phyloP scores from a whole-genome alignment of 805 yeast species.

The Ogataea saltuana region DNA sequence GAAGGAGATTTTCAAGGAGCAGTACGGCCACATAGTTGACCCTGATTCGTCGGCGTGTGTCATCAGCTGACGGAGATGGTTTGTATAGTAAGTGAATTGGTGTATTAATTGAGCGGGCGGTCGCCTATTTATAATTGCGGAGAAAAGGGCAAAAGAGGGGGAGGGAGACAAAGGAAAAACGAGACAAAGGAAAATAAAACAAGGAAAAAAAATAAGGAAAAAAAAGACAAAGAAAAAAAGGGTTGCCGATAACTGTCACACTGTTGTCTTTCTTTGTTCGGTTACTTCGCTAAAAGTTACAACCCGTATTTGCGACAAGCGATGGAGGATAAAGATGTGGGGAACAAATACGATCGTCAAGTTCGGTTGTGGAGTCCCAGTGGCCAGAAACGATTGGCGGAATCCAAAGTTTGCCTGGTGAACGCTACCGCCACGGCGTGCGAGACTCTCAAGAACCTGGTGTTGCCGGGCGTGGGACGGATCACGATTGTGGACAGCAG shows the following conservation, averaged over 20 bases:
- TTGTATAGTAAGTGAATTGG: background rate
- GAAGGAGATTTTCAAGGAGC: constrained; percentile 46
- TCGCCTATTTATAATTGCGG: background rate
- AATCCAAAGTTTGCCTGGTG: constrained; percentile 60
- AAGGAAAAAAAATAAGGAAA: background rate
- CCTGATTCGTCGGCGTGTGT: constrained; percentile 32
- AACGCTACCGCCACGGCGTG: constrained; percentile 58
- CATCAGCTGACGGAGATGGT: constrained; percentile 23
- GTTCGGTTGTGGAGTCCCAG: constrained; percentile 78
- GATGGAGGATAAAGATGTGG: constrained; percentile 38
- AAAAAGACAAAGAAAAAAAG: background rate
- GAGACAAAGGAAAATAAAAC: background rate
- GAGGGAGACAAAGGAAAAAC: background rate
- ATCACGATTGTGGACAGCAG: constrained; percentile 58
- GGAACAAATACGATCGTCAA: constrained; percentile 79
- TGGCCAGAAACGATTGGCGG: constrained; percentile 67
- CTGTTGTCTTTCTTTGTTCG: background rate
- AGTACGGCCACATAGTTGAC: constrained; percentile 34
- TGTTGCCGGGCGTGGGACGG: constrained; percentile 67
- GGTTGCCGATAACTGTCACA: background rate
- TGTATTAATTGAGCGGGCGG: background rate
- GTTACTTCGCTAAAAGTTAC: too few species aligned
- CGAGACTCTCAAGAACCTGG: constrained; percentile 75
- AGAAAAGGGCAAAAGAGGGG: background rate
- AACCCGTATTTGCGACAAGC: too few species aligned